Conservation (phyloP, 257 asterid genomes). For the Eustoma russellianum region DNA sequence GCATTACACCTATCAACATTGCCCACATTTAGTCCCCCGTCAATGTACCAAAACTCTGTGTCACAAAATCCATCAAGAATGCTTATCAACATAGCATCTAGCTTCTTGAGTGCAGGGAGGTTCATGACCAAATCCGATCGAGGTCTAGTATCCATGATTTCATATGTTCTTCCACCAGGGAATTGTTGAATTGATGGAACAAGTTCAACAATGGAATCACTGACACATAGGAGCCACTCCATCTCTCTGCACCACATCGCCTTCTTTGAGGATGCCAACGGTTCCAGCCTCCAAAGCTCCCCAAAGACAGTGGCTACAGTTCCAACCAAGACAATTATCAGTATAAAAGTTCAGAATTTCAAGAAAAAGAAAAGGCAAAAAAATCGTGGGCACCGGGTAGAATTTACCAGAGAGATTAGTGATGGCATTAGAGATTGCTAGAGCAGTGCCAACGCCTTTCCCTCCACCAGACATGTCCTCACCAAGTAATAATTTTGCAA, state of each 20-base stretch:
- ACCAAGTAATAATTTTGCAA: conserved; percentile 75
- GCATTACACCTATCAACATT: conserved; percentile 40
- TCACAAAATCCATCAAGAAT: conserved; percentile 68
- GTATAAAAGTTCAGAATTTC: background rate
- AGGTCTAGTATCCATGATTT: conserved; percentile 78
- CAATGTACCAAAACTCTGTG: conserved; percentile 68
- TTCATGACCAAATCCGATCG: conserved; percentile 64
- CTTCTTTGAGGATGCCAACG: conserved; percentile 44
- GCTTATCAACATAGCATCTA: conserved; percentile 62
- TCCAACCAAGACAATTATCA: background rate
- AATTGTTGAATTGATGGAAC: conserved; percentile 74
- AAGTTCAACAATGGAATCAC: conserved; percentile 81
- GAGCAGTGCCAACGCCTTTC: conserved; percentile 81
- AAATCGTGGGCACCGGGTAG: background rate
- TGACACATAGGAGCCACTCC: conserved; percentile 93
- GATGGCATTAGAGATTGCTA: conserved; percentile 89
- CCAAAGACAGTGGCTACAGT: conserved; percentile 70
- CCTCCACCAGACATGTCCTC: conserved; percentile 99
- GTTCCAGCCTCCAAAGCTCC: conserved; percentile 87
- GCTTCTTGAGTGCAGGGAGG: conserved; percentile 83
- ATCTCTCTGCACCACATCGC: conserved; percentile 76
- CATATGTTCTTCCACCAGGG: conserved; percentile 65
- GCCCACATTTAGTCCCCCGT: conserved; percentile 51
- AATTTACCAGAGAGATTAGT: conserved; percentile 77
- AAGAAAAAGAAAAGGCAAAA: background rate